These are phyloP conservation scores for Peronosclerospora sorghi DNA, from an alignment of 352 stramenopile genomes.

Conservation along the genomic window DNA sequence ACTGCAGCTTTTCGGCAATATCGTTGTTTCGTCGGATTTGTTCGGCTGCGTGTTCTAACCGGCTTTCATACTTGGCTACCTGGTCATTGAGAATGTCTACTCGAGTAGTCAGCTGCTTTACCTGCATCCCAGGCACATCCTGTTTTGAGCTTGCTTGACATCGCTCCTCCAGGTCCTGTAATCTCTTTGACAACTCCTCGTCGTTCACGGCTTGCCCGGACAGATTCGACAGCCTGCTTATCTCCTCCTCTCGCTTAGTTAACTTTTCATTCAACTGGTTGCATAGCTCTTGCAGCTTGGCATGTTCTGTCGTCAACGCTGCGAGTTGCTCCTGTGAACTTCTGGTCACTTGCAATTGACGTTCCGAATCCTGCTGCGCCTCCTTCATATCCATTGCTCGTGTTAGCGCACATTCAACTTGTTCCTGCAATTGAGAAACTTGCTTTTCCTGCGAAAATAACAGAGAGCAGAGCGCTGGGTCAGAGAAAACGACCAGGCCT, in stretches of 20 bases:
- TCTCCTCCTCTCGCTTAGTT: conserved; percentile 56
- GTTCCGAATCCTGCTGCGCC: conserved; percentile 7
- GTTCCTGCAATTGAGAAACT: conserved; percentile 47
- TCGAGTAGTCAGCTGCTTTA: conserved; percentile 58
- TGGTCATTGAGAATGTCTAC: conserved; percentile 73
- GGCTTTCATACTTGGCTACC: conserved; percentile 70
- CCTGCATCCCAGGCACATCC: conserved; percentile 42
- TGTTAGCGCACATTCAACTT: conserved; percentile 44
- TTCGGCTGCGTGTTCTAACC: conserved; percentile 47
- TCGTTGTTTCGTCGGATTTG: conserved; percentile 29
- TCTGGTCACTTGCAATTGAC: conserved; percentile 23
- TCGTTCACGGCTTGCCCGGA: conserved; percentile 22
- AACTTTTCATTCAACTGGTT: conserved; percentile 43
- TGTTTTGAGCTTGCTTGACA: conserved; percentile 23
- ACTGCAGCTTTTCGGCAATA: conserved; percentile 50
- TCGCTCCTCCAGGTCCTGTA: conserved; percentile 24
- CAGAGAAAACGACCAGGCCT: neutral
- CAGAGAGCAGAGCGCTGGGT: neutral
- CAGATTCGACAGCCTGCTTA: conserved; percentile 45
- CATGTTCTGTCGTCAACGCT: conserved; percentile 36
- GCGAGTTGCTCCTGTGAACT: conserved; percentile 38
- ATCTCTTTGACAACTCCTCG: conserved; percentile 12
- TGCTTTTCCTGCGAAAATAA: conserved; percentile 36
- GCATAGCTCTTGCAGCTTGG: conserved; percentile 23
- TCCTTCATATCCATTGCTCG: conserved; percentile 19